Evolutionary conservation across 495 filamentous ascomycete genomes (phyloP).

Genomic region (Umbilicaria muhlenbergii): DNA sequence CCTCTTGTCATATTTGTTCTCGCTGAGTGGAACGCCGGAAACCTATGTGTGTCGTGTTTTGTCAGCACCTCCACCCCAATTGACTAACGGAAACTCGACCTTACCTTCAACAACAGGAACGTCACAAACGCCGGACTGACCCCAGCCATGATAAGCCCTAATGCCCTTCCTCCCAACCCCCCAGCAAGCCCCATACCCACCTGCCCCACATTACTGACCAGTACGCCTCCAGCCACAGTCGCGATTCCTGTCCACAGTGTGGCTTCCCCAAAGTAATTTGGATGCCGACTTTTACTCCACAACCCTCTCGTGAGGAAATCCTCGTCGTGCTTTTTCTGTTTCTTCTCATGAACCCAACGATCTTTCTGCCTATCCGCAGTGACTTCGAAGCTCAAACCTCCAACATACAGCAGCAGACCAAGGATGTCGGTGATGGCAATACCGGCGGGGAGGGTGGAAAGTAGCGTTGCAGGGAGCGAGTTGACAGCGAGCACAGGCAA

Average conservation of each 20-base stretch:
- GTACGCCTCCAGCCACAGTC: conserved; percentile 29
- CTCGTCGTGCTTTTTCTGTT: conserved; percentile 43
- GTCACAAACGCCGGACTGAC: conserved; percentile 46
- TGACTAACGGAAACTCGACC: not conserved
- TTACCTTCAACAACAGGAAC: conserved; percentile 43
- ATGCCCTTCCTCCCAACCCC: conserved; percentile 17
- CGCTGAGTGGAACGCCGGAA: conserved; percentile 39
- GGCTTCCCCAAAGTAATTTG: conserved; percentile 53
- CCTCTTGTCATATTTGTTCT: conserved; percentile 48
- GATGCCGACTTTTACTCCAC: conserved; percentile 43
- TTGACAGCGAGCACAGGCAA: conserved; percentile 46
- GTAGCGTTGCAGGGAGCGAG: conserved; percentile 32
- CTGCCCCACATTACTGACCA: conserved; percentile 26
- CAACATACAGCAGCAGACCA: conserved; percentile 35
- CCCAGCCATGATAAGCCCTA: conserved; percentile 29
- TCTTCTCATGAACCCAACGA: conserved; percentile 37
- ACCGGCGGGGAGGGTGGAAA: conserved; percentile 22
- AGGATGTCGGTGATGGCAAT: conserved; percentile 32
- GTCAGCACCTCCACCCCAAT: too few species aligned
- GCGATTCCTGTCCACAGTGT: conserved; percentile 51
- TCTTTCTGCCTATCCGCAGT: conserved; percentile 44
- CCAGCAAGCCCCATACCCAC: conserved; percentile 33
- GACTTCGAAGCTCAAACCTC: conserved; percentile 42
- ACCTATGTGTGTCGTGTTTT: too few species aligned
- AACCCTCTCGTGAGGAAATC: conserved; percentile 42